phyloP scores from a whole-genome alignment of 169 alveolate species.

The Eimeria praecox region DNA sequence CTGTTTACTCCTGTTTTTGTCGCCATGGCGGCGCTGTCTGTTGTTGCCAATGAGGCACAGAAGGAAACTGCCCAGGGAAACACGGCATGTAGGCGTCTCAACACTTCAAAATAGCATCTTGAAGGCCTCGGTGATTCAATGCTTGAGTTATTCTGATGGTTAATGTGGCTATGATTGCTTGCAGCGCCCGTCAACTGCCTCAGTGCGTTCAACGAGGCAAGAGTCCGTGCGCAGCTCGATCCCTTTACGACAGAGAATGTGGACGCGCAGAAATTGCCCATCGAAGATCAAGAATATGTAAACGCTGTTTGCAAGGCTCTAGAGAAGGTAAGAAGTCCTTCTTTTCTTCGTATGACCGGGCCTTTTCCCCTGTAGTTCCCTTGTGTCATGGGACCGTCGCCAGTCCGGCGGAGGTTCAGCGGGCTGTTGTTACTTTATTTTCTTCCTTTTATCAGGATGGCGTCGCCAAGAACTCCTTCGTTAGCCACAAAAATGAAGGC shows the following conservation, averaged over 20 bases:
- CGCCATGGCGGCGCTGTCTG: neutral
- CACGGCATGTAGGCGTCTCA: neutral
- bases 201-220: neutral
- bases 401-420: neutral
- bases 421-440: neutral
- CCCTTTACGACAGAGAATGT: neutral
- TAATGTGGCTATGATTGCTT: neutral
- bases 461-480: neutral
- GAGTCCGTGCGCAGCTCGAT: neutral
- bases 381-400: neutral
- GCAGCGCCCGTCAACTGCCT: slow-evolving; percentile 9
- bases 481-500: neutral
- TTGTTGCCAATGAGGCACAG: neutral
- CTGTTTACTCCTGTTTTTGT: neutral
- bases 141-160: neutral
- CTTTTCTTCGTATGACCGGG: neutral
- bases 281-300: neutral
- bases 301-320: neutral
- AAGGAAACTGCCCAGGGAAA: neutral
- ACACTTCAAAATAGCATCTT: neutral
- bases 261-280: neutral
- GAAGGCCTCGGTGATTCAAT: neutral
- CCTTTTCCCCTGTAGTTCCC: neutral
- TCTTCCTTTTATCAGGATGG: neutral
- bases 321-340: neutral